Percentiles rank a stretch among this genome's conserved stretches.
These are phyloP conservation scores for Sclerotinia borealis DNA, from an alignment of 2,329 filamentous ascomycete species.

Conservation along the genomic window DNA sequence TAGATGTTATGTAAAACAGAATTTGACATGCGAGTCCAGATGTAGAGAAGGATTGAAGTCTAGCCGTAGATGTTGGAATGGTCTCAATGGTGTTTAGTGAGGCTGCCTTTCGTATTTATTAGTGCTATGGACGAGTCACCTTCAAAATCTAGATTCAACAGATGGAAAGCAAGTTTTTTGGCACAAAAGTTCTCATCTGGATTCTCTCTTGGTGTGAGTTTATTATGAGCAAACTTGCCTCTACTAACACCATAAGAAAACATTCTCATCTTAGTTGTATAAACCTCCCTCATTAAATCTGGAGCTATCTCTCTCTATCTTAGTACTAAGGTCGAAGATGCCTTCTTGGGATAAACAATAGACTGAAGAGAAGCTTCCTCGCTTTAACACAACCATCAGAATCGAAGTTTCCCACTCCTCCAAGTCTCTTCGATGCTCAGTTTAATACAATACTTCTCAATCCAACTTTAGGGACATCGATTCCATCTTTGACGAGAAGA, in stretches of 20 bases:
- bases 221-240: not conserved
- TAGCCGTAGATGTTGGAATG: too few relatives aligned
- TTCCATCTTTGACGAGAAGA: not conserved
- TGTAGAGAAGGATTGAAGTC: too few relatives aligned
- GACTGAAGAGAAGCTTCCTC: not conserved
- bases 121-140: not conserved
- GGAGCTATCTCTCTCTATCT: too few relatives aligned
- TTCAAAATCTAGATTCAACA: too few relatives aligned
- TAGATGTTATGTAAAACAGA: too few relatives aligned
- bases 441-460: too few relatives aligned
- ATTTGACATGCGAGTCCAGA: too few relatives aligned
- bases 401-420: not conserved
- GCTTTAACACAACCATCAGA: not conserved
- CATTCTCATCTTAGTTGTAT: too few relatives aligned
- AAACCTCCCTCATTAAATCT: too few relatives aligned
- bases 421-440: not conserved
- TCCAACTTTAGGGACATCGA: not conserved
- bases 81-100: too few relatives aligned
- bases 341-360: fast-evolving
- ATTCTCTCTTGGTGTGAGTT: not conserved
- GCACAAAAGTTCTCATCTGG: not conserved
- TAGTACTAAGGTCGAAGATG: not conserved
- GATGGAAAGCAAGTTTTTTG: not conserved
- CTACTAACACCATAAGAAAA: too few relatives aligned
- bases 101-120: too few relatives aligned